Percentiles rank a stretch among this genome's conserved stretches.
These are phyloP conservation scores for Microbotryum silenes-acaulis DNA, from an alignment of 1,284 basidiomycete species.

Conservation along the genomic window DNA sequence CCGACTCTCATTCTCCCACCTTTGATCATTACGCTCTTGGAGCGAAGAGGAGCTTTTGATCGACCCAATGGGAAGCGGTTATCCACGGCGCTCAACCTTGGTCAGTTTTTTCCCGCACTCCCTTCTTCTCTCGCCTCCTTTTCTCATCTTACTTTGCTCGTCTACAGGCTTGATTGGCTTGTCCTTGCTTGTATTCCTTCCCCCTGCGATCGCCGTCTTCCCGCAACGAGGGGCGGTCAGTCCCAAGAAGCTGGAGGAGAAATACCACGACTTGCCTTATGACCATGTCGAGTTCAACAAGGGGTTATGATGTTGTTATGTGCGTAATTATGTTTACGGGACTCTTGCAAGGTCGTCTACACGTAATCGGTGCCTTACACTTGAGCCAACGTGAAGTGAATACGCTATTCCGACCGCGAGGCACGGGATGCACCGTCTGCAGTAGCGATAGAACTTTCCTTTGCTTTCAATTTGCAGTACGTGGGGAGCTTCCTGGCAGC, in stretches of 20 bases:
- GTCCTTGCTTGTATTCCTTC: slow-evolving; percentile 47
- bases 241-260: slow-evolving; percentile 42
- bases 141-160: not conserved
- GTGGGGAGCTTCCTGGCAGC: too few relatives aligned
- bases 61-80: slow-evolving; percentile 40
- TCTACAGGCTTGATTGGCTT: slow-evolving; percentile 42
- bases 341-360: too few relatives aligned
- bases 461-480: too few relatives aligned
- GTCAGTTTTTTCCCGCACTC: slow-evolving; percentile 21
- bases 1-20: slow-evolving; percentile 50
- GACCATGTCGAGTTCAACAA: slow-evolving; percentile 48
- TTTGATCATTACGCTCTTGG: slow-evolving; percentile 45
- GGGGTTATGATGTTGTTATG: slow-evolving; percentile 39
- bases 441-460: too few relatives aligned
- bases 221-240: slow-evolving; percentile 45
- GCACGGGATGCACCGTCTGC: too few relatives aligned
- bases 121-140: not conserved
- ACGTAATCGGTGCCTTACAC: too few relatives aligned
- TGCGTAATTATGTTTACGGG: too few relatives aligned
- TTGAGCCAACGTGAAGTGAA: too few relatives aligned
- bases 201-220: slow-evolving; percentile 51
- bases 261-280: slow-evolving; percentile 39
- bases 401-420: too few relatives aligned
- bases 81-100: slow-evolving; percentile 41
- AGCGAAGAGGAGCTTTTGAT: slow-evolving; percentile 41